Evolutionary conservation across 257 asterid genomes (phyloP).

Genomic region (Galeopsis tetrahit): DNA sequence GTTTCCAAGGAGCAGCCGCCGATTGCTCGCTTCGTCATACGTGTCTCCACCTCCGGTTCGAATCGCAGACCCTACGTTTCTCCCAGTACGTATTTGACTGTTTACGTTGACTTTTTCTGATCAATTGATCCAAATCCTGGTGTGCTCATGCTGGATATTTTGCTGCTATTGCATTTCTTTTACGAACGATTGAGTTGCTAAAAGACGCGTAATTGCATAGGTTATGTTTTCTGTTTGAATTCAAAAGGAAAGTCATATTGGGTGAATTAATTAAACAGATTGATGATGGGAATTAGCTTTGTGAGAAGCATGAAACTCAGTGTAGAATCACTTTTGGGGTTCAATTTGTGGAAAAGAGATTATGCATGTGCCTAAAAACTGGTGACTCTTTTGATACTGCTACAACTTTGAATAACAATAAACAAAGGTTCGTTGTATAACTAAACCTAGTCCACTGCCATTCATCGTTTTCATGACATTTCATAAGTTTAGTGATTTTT

Average conservation of each 20-base stretch:
- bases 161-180: neutral
- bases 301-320: conserved; percentile 5
- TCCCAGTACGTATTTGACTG: conserved; percentile 56
- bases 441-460: neutral
- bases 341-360: conserved; percentile 29
- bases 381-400: conserved; percentile 21
- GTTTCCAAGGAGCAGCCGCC: conserved; percentile 90
- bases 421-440: neutral
- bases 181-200: neutral
- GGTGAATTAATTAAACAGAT: conserved; percentile 1
- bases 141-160: neutral
- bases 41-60: conserved; percentile 65
- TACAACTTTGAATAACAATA: too few relatives aligned
- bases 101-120: conserved; percentile 21
- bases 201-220: neutral
- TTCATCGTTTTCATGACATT: conserved; percentile 7
- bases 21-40: conserved; percentile 77
- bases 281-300: conserved; percentile 2
- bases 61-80: conserved; percentile 79
- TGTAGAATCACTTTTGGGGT: neutral
- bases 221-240: neutral
- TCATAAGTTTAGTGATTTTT: neutral
- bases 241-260: neutral
- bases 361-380: conserved; percentile 5
- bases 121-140: conserved; percentile 11